Conservation (phyloP, 1,284 basidiomycete species). For the Hypsizygus ulmarius region DNA sequence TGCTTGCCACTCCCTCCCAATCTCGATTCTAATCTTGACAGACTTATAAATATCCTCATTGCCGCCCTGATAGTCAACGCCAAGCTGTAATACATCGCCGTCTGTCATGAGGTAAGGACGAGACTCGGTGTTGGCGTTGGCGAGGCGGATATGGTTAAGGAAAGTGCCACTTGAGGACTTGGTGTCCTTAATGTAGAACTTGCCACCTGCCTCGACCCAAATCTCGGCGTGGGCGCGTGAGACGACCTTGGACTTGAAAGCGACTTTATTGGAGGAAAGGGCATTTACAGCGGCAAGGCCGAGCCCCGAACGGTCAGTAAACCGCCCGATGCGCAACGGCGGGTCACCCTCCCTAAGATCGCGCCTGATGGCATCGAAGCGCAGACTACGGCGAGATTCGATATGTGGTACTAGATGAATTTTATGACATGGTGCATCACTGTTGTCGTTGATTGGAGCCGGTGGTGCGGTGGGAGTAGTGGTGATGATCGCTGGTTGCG, state of each 20-base stretch:
- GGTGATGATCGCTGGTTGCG: constrained; percentile 21
- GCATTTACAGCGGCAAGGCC: constrained; percentile 69
- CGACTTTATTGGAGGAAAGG: constrained; percentile 77
- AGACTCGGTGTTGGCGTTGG: constrained; percentile 80
- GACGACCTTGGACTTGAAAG: constrained; percentile 97
- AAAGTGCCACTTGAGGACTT: constrained; percentile 93
- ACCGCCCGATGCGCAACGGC: constrained; percentile 85
- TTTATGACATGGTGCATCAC: constrained; percentile 35
- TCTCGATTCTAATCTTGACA: constrained; percentile 94
- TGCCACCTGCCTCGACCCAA: constrained; percentile 66
- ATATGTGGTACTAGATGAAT: constrained; percentile 93
- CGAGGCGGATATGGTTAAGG: constrained; percentile 91
- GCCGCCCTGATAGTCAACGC: constrained; percentile 98
- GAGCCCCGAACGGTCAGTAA: constrained; percentile 81
- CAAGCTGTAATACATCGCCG: constrained; percentile 93
- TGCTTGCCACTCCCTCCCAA: constrained; percentile 88
- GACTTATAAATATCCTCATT: constrained; percentile 97
- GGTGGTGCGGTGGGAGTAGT: constrained; percentile 15
- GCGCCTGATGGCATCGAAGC: constrained; percentile 90
- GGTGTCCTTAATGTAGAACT: constrained; percentile 91
- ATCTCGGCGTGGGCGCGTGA: constrained; percentile 93
- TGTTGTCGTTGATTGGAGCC: not conserved
- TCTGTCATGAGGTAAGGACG: constrained; percentile 83
- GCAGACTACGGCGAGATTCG: constrained; percentile 84
- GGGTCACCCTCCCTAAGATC: constrained; percentile 71